Conservation (phyloP, 2,329 filamentous ascomycete genomes). For the Aotearoamyces nothofagi region DNA sequence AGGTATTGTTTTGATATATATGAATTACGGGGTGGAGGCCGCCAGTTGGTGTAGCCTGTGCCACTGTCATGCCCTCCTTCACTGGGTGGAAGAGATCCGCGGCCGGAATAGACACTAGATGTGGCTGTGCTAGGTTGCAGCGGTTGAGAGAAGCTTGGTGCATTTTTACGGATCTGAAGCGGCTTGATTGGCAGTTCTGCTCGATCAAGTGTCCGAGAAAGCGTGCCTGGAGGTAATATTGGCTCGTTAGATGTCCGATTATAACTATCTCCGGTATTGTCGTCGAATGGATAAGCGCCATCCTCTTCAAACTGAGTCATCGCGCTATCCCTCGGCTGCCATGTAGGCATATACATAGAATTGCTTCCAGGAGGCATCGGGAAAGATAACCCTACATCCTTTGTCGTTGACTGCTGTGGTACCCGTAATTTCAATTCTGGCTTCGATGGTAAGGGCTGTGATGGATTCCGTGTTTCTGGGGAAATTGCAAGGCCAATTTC, state of each 20-base stretch:
- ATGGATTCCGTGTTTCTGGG: conserved; percentile 8
- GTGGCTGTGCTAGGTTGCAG: not conserved
- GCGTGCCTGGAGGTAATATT: not conserved
- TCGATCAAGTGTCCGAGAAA: not conserved
- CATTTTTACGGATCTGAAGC: not conserved
- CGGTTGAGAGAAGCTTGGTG: conserved; percentile 1
- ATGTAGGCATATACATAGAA: not conserved
- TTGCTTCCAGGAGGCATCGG: conserved; percentile 2
- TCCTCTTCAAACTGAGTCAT: conserved; percentile 20
- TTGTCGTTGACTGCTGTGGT: conserved; percentile 7
- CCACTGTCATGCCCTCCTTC: not conserved
- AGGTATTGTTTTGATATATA: not conserved
- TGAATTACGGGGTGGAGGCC: no score
- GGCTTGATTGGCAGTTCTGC: not conserved
- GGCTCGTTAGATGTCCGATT: not conserved
- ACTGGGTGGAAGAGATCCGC: no score
- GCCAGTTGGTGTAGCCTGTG: not conserved
- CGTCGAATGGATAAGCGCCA: conserved; percentile 1
- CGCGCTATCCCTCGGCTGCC: conserved; percentile 11
- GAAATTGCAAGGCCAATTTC: conserved; percentile 18
- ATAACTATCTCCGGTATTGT: not conserved
- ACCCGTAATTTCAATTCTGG: conserved; percentile 14
- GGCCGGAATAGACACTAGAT: conserved; percentile 2
- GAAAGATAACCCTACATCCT: conserved; percentile 5
- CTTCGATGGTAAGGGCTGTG: conserved; percentile 17